These are phyloP conservation scores for Auriscalpium orientale DNA, from an alignment of 768 basidiomycete genomes.

Conservation along the genomic window DNA sequence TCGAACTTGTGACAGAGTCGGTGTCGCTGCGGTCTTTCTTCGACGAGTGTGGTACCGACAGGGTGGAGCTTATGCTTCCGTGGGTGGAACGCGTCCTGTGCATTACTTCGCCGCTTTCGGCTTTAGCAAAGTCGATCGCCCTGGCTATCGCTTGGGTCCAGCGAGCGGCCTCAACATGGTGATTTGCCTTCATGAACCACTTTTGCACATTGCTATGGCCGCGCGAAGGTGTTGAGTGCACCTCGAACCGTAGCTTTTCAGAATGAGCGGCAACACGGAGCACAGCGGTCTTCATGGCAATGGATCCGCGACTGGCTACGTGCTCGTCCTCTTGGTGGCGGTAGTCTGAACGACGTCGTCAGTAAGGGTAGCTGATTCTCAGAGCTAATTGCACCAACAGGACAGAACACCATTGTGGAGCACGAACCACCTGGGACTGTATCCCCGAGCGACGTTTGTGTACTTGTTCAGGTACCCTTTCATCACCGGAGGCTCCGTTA, in stretches of 20 bases:
- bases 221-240: constrained; percentile 53
- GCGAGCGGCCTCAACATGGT: constrained; percentile 82
- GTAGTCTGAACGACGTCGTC: constrained; percentile 42
- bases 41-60: constrained; percentile 2
- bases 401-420: constrained; percentile 80
- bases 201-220: constrained; percentile 48
- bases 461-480: constrained; percentile 88
- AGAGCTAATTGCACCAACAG: constrained; percentile 40
- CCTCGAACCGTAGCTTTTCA: constrained; percentile 75
- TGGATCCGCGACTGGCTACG: constrained; percentile 77
- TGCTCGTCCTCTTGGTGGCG: constrained; percentile 87
- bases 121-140: constrained; percentile 63
- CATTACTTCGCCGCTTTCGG: constrained; percentile 36
- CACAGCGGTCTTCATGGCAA: constrained; percentile 75
- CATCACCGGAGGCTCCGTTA: constrained; percentile 49
- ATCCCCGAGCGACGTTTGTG: constrained; percentile 86
- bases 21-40: constrained; percentile 5
- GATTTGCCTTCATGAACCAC: constrained; percentile 81
- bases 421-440: constrained; percentile 88
- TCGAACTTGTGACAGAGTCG: constrained; percentile 19
- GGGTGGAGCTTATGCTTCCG: constrained; percentile 3
- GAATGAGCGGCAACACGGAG: constrained; percentile 43
- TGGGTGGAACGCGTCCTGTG: constrained; percentile 12
- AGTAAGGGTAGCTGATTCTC: not conserved
- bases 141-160: constrained; percentile 75